Percentiles rank a stretch among this genome's conserved stretches.
Evolutionary conservation across 2,329 filamentous ascomycete genomes (phyloP).

Genomic region (Aureobasidium sp.): DNA sequence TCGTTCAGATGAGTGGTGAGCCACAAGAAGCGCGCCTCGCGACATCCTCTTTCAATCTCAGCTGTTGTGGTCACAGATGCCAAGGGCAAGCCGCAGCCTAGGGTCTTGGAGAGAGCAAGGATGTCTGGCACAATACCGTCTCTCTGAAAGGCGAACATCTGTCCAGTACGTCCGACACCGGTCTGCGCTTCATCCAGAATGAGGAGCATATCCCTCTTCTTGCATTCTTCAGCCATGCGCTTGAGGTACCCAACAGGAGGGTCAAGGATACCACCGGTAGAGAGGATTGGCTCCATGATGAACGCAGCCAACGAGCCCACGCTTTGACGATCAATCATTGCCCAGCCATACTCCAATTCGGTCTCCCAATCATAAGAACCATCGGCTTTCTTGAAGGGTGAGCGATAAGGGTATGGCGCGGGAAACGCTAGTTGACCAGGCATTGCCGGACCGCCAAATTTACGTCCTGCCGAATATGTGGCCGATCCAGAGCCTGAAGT

Average conservation of each 20-base stretch:
- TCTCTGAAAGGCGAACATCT: constrained; percentile 50
- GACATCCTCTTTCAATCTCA: constrained; percentile 17
- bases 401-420: constrained; percentile 53
- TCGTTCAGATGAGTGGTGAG: constrained; percentile 26
- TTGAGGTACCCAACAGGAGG: constrained; percentile 51
- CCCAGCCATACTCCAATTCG: constrained; percentile 55
- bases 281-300: constrained; percentile 54
- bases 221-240: constrained; percentile 46
- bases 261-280: constrained; percentile 51
- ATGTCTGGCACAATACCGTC: constrained; percentile 38
- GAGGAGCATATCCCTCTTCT: constrained; percentile 47
- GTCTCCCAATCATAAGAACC: constrained; percentile 58
- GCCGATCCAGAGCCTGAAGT: constrained; percentile 46
- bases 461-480: constrained; percentile 46
- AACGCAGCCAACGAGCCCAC: constrained; percentile 55
- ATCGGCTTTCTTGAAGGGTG: constrained; percentile 50
- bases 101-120: constrained; percentile 23
- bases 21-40: constrained; percentile 21
- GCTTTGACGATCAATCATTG: constrained; percentile 50
- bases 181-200: constrained; percentile 56
- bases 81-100: constrained; percentile 24
- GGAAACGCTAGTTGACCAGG: constrained; percentile 52
- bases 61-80: constrained; percentile 21
- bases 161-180: constrained; percentile 46
- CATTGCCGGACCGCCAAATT: constrained; percentile 39